Percentiles rank a stretch among this genome's conserved stretches.
These are phyloP conservation scores for Thalassiosira hispida DNA, from an alignment of 352 stramenopile genomes.

Conservation along the genomic window DNA sequence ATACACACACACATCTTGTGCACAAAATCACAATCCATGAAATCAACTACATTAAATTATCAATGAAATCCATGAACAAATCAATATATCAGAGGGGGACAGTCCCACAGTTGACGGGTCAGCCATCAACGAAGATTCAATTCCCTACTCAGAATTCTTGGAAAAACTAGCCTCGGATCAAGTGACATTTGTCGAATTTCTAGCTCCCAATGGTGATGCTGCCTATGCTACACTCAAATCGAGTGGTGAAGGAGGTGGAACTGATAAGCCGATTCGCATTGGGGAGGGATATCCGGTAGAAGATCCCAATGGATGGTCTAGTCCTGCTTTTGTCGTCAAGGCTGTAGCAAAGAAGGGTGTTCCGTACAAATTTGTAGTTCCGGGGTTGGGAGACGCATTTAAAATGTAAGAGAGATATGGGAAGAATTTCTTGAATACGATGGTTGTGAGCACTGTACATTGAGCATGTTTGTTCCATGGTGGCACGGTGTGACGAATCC, in stretches of 20 bases:
- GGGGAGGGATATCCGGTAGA: constrained; percentile 66
- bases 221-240: constrained; percentile 77
- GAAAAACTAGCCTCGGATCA: constrained; percentile 59
- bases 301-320: constrained; percentile 70
- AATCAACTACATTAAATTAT: too few species aligned
- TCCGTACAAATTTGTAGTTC: constrained; percentile 81
- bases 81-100: constrained; percentile 34
- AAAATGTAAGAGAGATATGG: not conserved
- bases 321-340: constrained; percentile 73
- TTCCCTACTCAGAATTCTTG: constrained; percentile 76
- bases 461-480: too few species aligned
- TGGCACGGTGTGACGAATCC: too few species aligned
- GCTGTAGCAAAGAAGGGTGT: constrained; percentile 71
- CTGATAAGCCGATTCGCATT: constrained; percentile 64
- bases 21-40: too few species aligned
- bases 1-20: too few species aligned
- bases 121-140: constrained; percentile 64
- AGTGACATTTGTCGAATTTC: constrained; percentile 80
- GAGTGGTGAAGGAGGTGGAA: constrained; percentile 13
- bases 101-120: constrained; percentile 51
- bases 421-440: too few species aligned
- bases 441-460: too few species aligned
- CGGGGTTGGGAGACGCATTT: constrained; percentile 50
- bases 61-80: too few species aligned
- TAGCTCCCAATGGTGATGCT: constrained; percentile 75